phyloP scores from a whole-genome alignment of 2,329 filamentous ascomycete species.

The Botrytis paeoniae region DNA sequence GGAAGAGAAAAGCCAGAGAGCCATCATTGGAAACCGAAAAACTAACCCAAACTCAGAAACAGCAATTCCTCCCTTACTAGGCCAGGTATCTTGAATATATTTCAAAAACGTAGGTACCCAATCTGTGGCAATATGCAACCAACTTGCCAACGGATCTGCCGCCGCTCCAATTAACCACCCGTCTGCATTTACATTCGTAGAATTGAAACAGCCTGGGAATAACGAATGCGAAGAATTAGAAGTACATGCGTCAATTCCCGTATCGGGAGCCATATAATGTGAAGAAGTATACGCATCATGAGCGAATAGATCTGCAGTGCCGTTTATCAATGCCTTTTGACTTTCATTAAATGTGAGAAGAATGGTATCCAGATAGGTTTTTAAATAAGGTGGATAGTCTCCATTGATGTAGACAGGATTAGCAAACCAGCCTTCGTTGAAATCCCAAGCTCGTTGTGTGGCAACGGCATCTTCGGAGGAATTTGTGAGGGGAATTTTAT shows the following conservation, averaged over 20 bases:
- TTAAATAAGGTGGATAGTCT: conserved; percentile 48
- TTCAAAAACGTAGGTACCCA: conserved; percentile 32
- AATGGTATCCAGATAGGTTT: conserved; percentile 41
- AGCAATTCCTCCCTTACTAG: conserved; percentile 28
- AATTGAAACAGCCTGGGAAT: conserved; percentile 30
- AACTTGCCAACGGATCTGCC: conserved; percentile 29
- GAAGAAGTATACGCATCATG: conserved; percentile 58
- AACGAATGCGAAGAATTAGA: conserved; percentile 32
- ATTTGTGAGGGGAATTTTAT: conserved; percentile 47
- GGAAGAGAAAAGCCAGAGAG: not conserved
- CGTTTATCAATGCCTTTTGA: conserved; percentile 49
- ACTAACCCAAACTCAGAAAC: conserved; percentile 32
- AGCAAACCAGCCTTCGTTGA: conserved; percentile 48
- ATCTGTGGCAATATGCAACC: conserved; percentile 32
- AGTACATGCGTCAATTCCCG: conserved; percentile 41
- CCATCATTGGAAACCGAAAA: not conserved
- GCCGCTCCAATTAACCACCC: conserved; percentile 28
- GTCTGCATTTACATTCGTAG: conserved; percentile 20
- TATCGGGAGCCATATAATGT: conserved; percentile 46
- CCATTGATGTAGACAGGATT: conserved; percentile 51
- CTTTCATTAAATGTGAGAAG: conserved; percentile 43
- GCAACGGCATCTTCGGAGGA: conserved; percentile 34
- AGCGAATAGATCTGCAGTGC: conserved; percentile 54
- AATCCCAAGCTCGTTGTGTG: conserved; percentile 35
- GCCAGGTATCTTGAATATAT: conserved; percentile 34